phyloP scores from a whole-genome alignment of 1,284 basidiomycete species.

The Rhodotorula sp. region DNA sequence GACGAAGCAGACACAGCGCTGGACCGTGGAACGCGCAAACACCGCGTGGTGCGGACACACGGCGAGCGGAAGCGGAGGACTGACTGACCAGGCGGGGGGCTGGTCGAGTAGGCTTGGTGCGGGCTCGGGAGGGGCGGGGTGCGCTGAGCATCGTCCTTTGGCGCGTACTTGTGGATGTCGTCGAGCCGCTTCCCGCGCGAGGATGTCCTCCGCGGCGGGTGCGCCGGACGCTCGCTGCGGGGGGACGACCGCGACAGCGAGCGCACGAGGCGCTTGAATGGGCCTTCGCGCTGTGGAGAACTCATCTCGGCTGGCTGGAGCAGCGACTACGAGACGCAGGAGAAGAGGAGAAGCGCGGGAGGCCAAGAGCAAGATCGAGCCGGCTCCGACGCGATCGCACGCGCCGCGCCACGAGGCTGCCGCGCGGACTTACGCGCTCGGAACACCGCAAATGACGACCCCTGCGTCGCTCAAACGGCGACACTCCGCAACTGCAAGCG shows the following conservation, averaged over 20 bases:
- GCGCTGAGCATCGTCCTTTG: background rate
- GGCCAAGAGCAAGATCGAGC: background rate
- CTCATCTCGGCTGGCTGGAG: background rate
- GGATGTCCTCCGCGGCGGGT: background rate
- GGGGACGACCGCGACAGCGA: slow-evolving; percentile 23
- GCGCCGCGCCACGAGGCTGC: too few relatives aligned
- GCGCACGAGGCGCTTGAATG: slow-evolving; percentile 25
- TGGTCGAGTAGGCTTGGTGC: background rate
- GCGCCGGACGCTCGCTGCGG: background rate
- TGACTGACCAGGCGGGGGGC: slow-evolving; percentile 14
- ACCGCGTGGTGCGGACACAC: background rate
- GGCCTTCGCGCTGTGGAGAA: slow-evolving; percentile 2
- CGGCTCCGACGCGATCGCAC: too few relatives aligned
- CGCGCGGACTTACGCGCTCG: too few relatives aligned
- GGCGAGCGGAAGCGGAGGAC: background rate
- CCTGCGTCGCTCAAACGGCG: too few relatives aligned
- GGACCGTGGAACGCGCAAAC: background rate
- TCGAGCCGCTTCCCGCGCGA: slow-evolving; percentile 2
- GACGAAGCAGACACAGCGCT: background rate
- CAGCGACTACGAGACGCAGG: too few relatives aligned
- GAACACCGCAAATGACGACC: too few relatives aligned
- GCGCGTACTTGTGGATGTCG: slow-evolving; percentile 3
- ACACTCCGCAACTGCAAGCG: too few relatives aligned
- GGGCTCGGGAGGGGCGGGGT: background rate
- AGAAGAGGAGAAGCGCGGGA: background rate